phyloP scores from a whole-genome alignment of 1,139 yeast genomes.

The Yamadazyma atlantica region DNA sequence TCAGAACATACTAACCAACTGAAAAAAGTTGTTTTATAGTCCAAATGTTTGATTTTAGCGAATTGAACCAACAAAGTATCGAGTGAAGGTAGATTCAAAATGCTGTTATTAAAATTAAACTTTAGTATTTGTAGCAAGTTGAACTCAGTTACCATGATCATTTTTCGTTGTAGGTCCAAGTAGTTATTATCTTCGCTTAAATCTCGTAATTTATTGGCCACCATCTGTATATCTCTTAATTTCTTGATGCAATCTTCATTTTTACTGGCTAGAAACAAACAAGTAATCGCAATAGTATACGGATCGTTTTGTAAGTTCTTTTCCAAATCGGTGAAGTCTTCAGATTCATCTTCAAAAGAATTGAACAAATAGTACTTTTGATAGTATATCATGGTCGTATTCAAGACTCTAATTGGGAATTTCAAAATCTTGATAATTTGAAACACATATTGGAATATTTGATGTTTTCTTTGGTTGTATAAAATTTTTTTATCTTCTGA shows the following conservation, averaged over 20 bases:
- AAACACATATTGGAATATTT: conserved; percentile 54
- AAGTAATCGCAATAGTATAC: conserved; percentile 64
- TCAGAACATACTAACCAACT: conserved; percentile 83
- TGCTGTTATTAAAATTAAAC: conserved; percentile 68
- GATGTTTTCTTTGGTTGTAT: conserved; percentile 52
- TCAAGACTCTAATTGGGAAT: conserved; percentile 66
- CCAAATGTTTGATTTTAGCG: conserved; percentile 52
- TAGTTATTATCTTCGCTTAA: conserved; percentile 23
- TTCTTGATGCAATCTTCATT: conserved; percentile 89
- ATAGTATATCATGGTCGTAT: conserved; percentile 68
- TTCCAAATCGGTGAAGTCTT: conserved; percentile 19
- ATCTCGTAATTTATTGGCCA: conserved; percentile 43
- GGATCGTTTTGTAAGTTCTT: conserved; percentile 37
- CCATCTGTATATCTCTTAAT: conserved; percentile 55
- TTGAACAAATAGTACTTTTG: conserved; percentile 71
- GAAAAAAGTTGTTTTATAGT: conserved; percentile 46
- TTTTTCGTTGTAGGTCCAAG: conserved; percentile 52
- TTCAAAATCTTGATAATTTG: conserved; percentile 54
- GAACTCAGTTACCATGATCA: conserved; percentile 60
- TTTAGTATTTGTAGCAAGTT: conserved; percentile 71
- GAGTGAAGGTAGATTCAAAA: conserved; percentile 43
- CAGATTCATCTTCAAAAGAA: conserved; percentile 43
- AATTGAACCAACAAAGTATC: conserved; percentile 73
- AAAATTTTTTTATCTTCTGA: conserved; percentile 46
- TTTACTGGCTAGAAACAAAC: conserved; percentile 79